Evolutionary conservation across 345 rosid species (phyloP).

Genomic region (Citrus cavaleriei): DNA sequence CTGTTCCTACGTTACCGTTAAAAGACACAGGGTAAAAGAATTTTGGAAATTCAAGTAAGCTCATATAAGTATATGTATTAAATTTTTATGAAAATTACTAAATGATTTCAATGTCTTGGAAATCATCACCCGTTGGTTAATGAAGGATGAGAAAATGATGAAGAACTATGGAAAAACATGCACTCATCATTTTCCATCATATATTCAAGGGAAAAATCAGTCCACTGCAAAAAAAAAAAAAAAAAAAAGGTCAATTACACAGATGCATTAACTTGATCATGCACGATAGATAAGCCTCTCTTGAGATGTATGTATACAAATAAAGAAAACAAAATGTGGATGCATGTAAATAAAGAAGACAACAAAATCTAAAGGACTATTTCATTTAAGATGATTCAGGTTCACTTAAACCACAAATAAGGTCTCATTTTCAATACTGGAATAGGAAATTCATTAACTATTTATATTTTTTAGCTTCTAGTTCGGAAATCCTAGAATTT

Average conservation of each 20-base stretch:
- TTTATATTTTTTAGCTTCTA: too few species aligned
- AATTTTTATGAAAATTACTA: background rate
- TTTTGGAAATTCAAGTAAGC: too few species aligned
- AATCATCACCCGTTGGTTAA: background rate
- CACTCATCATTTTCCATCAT: background rate
- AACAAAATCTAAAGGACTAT: background rate
- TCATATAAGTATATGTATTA: too few species aligned
- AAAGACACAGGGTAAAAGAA: too few species aligned
- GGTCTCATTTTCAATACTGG: too few species aligned
- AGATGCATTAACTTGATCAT: too few species aligned
- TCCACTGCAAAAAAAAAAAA: too few species aligned
- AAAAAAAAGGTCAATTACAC: background rate
- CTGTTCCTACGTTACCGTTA: too few species aligned
- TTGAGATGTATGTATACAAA: background rate
- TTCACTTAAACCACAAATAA: too few species aligned
- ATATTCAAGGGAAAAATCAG: background rate
- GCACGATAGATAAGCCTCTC: background rate
- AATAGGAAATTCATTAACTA: too few species aligned
- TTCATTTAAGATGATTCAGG: too few species aligned
- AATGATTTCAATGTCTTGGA: background rate
- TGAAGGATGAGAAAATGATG: background rate
- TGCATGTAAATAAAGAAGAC: background rate
- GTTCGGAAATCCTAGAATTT: too few species aligned
- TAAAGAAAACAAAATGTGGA: background rate
- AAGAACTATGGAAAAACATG: background rate